These are phyloP conservation scores for Podila minutissima DNA, from an alignment of 192 early-diverging fungal species.

Conservation along the genomic window DNA sequence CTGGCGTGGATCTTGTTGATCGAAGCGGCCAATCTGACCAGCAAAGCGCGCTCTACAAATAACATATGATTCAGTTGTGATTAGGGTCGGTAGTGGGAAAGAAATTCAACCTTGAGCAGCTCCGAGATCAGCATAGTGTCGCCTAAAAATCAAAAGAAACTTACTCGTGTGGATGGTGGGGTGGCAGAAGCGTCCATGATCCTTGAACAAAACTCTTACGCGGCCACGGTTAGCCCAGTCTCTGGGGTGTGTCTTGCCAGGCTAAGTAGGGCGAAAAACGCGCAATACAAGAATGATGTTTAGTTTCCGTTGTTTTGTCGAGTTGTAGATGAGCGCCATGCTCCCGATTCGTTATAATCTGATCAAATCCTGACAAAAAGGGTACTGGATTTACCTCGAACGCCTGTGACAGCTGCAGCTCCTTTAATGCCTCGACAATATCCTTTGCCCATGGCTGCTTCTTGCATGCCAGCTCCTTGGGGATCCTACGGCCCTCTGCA, in stretches of 20 bases:
- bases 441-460: slow-evolving; percentile 70
- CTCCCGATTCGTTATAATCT: not conserved
- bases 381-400: slow-evolving; percentile 61
- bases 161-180: slow-evolving; percentile 63
- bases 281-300: not conserved
- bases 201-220: slow-evolving; percentile 70
- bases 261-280: not conserved
- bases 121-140: not conserved
- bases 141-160: not conserved
- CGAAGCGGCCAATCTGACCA: slow-evolving; percentile 30
- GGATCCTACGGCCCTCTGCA: slow-evolving; percentile 69
- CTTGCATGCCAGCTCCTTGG: slow-evolving; percentile 56
- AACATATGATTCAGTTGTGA: not conserved
- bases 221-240: slow-evolving; percentile 79
- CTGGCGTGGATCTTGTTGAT: slow-evolving; percentile 42
- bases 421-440: slow-evolving; percentile 69
- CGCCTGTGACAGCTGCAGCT: slow-evolving; percentile 66
- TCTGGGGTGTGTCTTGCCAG: slow-evolving; percentile 71
- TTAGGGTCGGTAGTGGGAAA: not conserved
- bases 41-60: slow-evolving; percentile 17
- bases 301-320: not conserved
- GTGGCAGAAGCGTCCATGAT: slow-evolving; percentile 54
- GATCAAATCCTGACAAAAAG: not conserved
- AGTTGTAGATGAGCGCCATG: not conserved
- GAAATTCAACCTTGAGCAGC: not conserved